Evolutionary conservation across 2,329 filamentous ascomycete genomes (phyloP).

Genomic region (Penicillium expansum): DNA sequence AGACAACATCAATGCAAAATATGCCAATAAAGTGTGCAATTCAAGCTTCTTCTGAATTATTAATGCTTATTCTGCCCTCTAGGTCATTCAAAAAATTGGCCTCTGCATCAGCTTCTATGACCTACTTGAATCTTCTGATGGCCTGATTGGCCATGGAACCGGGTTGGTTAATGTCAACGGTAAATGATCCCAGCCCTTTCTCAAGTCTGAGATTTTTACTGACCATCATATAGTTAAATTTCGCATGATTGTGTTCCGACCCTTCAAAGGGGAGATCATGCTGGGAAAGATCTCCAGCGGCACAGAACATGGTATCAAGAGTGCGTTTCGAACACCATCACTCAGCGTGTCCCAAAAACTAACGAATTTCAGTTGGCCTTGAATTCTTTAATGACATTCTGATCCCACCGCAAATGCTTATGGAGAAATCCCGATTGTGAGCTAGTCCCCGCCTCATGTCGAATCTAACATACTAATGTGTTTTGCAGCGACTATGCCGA

Average conservation of each 20-base stretch:
- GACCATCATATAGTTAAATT: slow-evolving; percentile 68
- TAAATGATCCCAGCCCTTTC: slow-evolving; percentile 36
- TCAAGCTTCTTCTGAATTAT: neutral
- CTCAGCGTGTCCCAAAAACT: neutral
- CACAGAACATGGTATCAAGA: slow-evolving; percentile 68
- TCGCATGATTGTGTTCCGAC: slow-evolving; percentile 86
- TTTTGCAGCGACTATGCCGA: slow-evolving; percentile 65
- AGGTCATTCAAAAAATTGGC: slow-evolving; percentile 89
- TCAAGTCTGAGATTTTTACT: neutral
- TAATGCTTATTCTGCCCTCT: slow-evolving; percentile 4
- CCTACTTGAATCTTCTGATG: slow-evolving; percentile 83
- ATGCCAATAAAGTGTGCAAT: slow-evolving; percentile 74
- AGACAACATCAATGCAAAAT: slow-evolving; percentile 96
- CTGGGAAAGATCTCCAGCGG: slow-evolving; percentile 77
- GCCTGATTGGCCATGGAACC: slow-evolving; percentile 86
- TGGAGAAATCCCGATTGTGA: slow-evolving; percentile 74
- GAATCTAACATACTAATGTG: slow-evolving; percentile 20
- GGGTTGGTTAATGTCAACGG: slow-evolving; percentile 93
- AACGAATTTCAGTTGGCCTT: slow-evolving; percentile 61
- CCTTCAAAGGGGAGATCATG: slow-evolving; percentile 92
- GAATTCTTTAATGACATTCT: slow-evolving; percentile 95
- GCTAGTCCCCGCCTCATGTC: slow-evolving; percentile 29
- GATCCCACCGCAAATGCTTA: slow-evolving; percentile 70
- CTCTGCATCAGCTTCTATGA: slow-evolving; percentile 94
- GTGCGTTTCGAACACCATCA: slow-evolving; percentile 44